A percentile compares a stretch with the other conserved stretches of the same genome.
These are phyloP conservation scores for Xylaria cubensis DNA, from an alignment of 495 filamentous ascomycete species.

Conservation along the genomic window DNA sequence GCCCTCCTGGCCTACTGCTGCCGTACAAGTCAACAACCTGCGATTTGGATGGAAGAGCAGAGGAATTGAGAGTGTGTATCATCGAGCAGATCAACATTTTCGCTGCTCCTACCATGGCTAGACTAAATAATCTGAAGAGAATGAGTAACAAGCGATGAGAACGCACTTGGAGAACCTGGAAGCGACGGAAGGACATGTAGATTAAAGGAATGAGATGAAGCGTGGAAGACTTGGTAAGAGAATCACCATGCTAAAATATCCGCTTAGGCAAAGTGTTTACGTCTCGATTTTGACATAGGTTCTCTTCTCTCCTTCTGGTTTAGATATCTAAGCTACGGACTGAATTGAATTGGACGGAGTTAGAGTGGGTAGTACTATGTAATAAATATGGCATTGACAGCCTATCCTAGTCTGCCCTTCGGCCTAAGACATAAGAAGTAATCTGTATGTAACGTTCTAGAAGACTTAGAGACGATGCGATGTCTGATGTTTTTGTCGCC, in stretches of 20 bases:
- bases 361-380: not conserved
- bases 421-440: not conserved
- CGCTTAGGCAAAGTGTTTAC: not conserved
- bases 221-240: not conserved
- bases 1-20: not conserved
- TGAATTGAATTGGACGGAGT: not conserved
- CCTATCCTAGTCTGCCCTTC: not conserved
- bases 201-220: not conserved
- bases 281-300: not conserved
- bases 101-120: not conserved
- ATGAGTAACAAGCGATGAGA: not conserved
- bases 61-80: not conserved
- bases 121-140: not conserved
- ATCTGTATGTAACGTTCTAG: not conserved
- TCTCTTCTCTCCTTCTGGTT: not conserved
- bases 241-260: not conserved
- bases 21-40: not conserved
- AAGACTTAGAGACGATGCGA: not conserved
- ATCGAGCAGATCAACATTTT: not conserved
- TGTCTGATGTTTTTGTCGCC: not conserved
- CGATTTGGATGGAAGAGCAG: not conserved
- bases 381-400: no score
- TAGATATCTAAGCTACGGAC: not conserved
- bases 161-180: not conserved
- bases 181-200: not conserved